Evolutionary conservation across 495 filamentous ascomycete genomes (phyloP).

Genomic region (Penicillium cosmopolitanum): DNA sequence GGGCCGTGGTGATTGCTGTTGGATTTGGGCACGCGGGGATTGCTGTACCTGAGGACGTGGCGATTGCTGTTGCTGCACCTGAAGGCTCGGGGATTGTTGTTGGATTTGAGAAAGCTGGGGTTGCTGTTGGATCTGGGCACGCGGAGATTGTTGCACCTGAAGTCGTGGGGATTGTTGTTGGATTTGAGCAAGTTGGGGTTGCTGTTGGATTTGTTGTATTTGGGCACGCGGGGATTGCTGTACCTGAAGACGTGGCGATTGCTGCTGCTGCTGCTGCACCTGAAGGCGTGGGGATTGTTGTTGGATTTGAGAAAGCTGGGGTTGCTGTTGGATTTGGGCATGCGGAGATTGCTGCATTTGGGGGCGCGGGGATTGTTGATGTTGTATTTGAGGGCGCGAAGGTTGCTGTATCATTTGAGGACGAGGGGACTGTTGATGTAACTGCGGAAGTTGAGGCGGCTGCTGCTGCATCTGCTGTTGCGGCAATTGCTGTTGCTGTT

Average conservation of each 20-base stretch:
- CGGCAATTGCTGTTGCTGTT: conserved; percentile 24
- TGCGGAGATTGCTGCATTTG: conserved; percentile 9
- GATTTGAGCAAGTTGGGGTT: conserved; percentile 20
- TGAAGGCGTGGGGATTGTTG: conserved; percentile 1
- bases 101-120: conserved; percentile 19
- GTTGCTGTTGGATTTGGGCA: conserved; percentile 1
- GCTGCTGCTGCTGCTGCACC: conserved; percentile 5
- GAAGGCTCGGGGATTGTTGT: conserved; percentile 19
- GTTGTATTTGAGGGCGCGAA: conserved; percentile 9
- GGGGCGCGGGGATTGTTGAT: conserved; percentile 4
- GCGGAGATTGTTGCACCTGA: neutral
- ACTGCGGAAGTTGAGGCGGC: neutral
- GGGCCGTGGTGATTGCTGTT: conserved; percentile 9
- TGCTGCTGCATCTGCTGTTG: conserved; percentile 13
- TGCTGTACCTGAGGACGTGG: neutral
- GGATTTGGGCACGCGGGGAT: neutral
- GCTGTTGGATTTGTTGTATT: conserved; percentile 20
- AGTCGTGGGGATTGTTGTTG: conserved; percentile 16
- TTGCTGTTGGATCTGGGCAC: neutral
- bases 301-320: conserved; percentile 18
- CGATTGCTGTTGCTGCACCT: neutral
- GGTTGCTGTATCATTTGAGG: neutral
- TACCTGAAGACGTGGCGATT: neutral
- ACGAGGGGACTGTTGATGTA: neutral
- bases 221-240: conserved; percentile 9